Evolutionary conservation across 2,329 filamentous ascomycete species (phyloP), one percentile per base, ranked within the genome.

Genomic region (Sclerotiophoma versabilis): DNA sequence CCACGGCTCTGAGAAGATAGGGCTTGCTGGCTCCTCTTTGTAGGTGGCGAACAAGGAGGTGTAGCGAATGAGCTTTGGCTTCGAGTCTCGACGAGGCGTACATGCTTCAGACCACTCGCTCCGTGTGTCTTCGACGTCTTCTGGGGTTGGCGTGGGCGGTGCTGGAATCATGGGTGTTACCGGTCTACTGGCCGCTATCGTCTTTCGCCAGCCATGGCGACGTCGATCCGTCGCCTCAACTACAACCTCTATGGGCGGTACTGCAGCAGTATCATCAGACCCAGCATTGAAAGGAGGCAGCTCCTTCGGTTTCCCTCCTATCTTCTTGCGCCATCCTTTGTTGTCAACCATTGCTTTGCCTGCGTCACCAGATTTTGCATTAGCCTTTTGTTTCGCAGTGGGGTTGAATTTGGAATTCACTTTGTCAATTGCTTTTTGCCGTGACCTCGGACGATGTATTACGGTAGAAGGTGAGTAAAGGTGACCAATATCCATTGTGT

Each of bases 41-140:
- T 69, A 48, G 26, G 54, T 48, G 30, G 57, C 46, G 32, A 75
- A 72, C 10, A 71, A 63, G 5, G 75, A 75, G 12, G 78, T 73
- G 63, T 78, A 78, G 4, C 72, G 72, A 15, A 69, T 65, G 15
- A 77, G 59, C 47, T 76, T 78, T 5, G 77, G 76, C 51, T 69
- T 76, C n/a, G 75, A 57, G 9, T 70, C 54, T 39, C 59, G 65
- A 23, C 59, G 76, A 12, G 74, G 68, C 11, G 69, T 66, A 6
- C 69, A 56, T 1, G 61, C 52, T 23, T 66, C 64, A 19, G 66
- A 68, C 11, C 67, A 67, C 41, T 77, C 76, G 30, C 60, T 67
- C 6, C 55, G 60, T 26, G 49, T 41, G 22, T 71, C 69, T 10
- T 70, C 63, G 3, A 27, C 39, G 12, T 73, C 62, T 6, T 74